Evolutionary conservation across 768 basidiomycete species (phyloP), one percentile per base, ranked within the genome.

Genomic region (Tricholoma hemisulphureum): DNA sequence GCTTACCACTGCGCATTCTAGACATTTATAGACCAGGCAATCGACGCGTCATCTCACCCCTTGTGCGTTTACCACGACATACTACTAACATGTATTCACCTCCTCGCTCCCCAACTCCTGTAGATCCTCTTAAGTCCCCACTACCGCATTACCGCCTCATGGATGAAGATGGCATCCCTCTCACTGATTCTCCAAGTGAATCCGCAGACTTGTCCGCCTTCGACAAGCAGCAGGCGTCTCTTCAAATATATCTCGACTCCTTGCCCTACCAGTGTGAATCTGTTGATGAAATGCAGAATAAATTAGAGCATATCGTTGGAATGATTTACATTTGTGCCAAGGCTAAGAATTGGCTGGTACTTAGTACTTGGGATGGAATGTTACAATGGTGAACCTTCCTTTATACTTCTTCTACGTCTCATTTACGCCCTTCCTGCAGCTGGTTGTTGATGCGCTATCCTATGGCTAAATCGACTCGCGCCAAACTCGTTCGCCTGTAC

Each of bases 361-460:
- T 91, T 41, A 83, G 85, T 24, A 85, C 84, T 6, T 93, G 91
- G 90, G 89, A 92, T 70, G 86, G 85, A 16, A 78, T 86, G 73
- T 75, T 93, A 29, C 88, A 91, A 75, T 91, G 88, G 91, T 86
- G 66, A n/a, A 60, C 79, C 65, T 10, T 2, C 14, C 11, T 14
- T 35, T 51, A 31, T 14, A 20, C 43, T 49, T 14, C 24, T 24
- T 34, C n/a, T n/a, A n/a, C n/a, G n/a, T n/a, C n/a, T n/a, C n/a
- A n/a, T n/a, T n/a, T n/a, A n/a, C n/a, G n/a, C n/a, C n/a, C n/a
- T 41, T 49, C 7, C 20, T 53, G n/a, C 41, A 93, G 91, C 71
- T 93, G 91, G 91, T 69, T 93, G 49, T 75, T 87, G 62, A 84
- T 93, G 85, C 84, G 85, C 37, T 93, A 93, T 70, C 91, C 91